Evolutionary conservation across 495 filamentous ascomycete genomes (phyloP), one percentile per base, ranked within the genome.

Genomic region (Xeromyces bisporus): DNA sequence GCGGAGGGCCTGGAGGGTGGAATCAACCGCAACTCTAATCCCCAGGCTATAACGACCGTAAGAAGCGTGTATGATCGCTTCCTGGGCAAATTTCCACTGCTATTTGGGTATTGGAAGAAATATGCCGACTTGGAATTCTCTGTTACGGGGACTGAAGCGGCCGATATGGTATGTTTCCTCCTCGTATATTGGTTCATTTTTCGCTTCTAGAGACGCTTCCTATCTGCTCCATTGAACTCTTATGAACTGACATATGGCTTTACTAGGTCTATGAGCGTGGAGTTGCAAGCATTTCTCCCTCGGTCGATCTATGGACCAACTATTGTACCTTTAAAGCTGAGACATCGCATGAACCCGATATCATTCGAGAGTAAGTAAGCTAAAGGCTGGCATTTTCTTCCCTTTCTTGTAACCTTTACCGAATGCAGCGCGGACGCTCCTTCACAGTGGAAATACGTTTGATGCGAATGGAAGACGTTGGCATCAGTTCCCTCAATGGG

Each of bases 111-210:
- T 56, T 99, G 89, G 89, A 94, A 94, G 62, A 96, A 93, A 53
- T 97, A 99, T 73, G 89, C 89, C 42, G 89, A 96, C 48, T 57
- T 93, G 15, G 89, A 99, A 47, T 99, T 99, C 55, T 80, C 80
- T 10, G 93, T 96, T 40, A 83, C 83, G 3, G 89, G 89, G 15
- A 93, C 91, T 1, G 89, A 99, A 59, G 85, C 91, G 17, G 91
- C 89, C 34, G 89, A 99, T 49, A 89, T 96, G 81, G 89, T 94
- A n/a, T n/a, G n/a, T n/a, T n/a, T n/a, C n/a, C n/a, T n/a, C n/a
- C n/a, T n/a, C n/a, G n/a, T n/a, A n/a, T n/a, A n/a, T n/a, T n/a
- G n/a, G n/a, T n/a, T n/a, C n/a, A n/a, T n/a, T n/a, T n/a, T n/a
- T n/a, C n/a, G n/a, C n/a, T n/a, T n/a, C n/a, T n/a, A n/a, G n/a